Conservation (phyloP, 1,284 basidiomycete species). For the Ceratobasidium sp. region DNA sequence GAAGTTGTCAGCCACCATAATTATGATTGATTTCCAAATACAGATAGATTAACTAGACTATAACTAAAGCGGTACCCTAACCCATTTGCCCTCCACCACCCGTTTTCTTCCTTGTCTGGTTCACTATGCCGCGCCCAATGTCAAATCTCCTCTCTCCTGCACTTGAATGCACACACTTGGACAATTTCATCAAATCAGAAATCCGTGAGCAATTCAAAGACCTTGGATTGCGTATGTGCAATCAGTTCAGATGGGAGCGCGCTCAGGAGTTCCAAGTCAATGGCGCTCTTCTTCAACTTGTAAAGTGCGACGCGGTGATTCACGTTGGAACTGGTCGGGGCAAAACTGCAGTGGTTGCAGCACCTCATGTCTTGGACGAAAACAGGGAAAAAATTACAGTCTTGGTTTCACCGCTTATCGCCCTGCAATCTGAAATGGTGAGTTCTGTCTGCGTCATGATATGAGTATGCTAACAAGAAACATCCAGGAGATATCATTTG, state of each 20-base stretch:
- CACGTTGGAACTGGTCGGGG: slow-evolving; percentile 52
- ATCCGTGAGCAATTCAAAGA: background rate
- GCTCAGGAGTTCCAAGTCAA: slow-evolving; percentile 45
- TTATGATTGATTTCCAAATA: background rate
- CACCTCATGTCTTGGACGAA: slow-evolving; percentile 47
- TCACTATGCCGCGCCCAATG: background rate
- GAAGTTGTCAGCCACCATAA: background rate
- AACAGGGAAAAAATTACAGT: slow-evolving; percentile 49
- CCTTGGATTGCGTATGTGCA: slow-evolving; percentile 1
- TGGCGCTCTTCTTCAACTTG: slow-evolving; percentile 46
- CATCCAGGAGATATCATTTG: slow-evolving; percentile 45
- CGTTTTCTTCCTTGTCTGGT: background rate
- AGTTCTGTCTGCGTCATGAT: background rate
- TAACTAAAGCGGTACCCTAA: background rate
- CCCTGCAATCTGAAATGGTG: slow-evolving; percentile 52
- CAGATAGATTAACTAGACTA: background rate
- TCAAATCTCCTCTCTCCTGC: background rate
- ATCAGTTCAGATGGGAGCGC: slow-evolving; percentile 25
- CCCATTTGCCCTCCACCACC: background rate
- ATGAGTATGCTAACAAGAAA: background rate
- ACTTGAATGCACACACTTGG: background rate
- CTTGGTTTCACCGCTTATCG: slow-evolving; percentile 52
- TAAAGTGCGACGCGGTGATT: slow-evolving; percentile 47
- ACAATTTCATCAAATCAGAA: background rate
- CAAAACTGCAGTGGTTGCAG: slow-evolving; percentile 51